Evolutionary conservation across 345 rosid species (phyloP).

Genomic region (Rhizophora mangle): DNA sequence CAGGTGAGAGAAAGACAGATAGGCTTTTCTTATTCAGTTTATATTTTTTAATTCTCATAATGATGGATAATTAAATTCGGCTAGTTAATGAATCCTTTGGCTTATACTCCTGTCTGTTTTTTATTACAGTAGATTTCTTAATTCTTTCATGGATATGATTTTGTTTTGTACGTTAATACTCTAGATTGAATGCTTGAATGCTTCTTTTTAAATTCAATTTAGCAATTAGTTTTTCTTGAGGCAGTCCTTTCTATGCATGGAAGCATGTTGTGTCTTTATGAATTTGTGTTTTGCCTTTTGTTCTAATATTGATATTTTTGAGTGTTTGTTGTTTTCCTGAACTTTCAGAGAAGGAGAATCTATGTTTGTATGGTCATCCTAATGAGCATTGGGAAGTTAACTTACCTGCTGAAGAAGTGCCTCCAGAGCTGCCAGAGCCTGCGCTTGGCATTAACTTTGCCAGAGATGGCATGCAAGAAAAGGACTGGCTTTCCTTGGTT

Average conservation of each 20-base stretch:
- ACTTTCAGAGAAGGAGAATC: constrained; percentile 73
- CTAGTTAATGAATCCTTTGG: background rate
- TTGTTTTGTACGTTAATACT: too few species aligned
- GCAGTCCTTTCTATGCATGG: too few species aligned
- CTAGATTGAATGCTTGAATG: too few species aligned
- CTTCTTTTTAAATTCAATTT: too few species aligned
- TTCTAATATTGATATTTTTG: background rate
- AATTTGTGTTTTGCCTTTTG: background rate
- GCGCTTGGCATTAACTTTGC: constrained; percentile 87
- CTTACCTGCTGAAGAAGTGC: constrained; percentile 88
- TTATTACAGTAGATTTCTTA: too few species aligned
- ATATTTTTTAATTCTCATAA: background rate
- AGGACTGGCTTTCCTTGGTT: constrained; percentile 79
- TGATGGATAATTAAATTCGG: background rate
- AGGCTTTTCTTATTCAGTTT: background rate
- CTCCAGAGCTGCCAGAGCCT: constrained; percentile 92
- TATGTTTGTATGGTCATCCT: constrained; percentile 77
- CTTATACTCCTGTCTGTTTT: background rate
- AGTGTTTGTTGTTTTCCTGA: background rate
- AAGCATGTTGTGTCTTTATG: too few species aligned
- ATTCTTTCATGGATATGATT: too few species aligned
- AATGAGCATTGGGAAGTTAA: constrained; percentile 77
- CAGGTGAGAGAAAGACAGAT: constrained; percentile 19
- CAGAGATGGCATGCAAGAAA: constrained; percentile 77
- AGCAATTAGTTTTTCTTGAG: too few species aligned